phyloP scores from a whole-genome alignment of 371 early-diverging fungal species.

The Hamiltosporidium tvaerminnensis region DNA sequence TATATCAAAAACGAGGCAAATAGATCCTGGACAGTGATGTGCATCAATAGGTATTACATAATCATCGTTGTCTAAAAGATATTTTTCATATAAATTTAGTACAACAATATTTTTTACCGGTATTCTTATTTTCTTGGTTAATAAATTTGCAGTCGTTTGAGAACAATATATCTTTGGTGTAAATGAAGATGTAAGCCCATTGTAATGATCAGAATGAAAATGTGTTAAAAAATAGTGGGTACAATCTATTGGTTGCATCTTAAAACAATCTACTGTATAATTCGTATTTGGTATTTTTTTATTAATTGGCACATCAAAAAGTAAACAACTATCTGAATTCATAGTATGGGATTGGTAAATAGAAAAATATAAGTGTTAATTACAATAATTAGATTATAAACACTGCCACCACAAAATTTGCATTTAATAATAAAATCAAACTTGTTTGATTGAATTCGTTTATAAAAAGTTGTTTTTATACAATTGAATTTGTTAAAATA shows the following conservation, averaged over 20 bases:
- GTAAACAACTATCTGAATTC: no score
- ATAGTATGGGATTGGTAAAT: no score
- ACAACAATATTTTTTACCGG: neutral
- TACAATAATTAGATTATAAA: no score
- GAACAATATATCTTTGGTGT: conserved; percentile 10
- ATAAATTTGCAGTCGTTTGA: conserved; percentile 16
- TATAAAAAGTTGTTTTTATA: no score
- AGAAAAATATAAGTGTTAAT: no score
- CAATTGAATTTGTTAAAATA: no score
- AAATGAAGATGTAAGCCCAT: conserved; percentile 11
- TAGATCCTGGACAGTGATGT: conserved; percentile 26
- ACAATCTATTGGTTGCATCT: neutral
- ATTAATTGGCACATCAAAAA: no score
- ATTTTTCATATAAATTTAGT: conserved; percentile 2
- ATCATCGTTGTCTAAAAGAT: neutral
- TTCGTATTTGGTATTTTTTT: conserved; percentile 10
- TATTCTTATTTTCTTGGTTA: neutral
- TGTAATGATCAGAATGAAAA: conserved; percentile 30
- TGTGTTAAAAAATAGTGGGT: conserved; percentile 22
- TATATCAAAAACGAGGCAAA: conserved; percentile 15
- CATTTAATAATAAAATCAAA: no score
- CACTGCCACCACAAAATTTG: no score
- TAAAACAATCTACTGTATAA: conserved; percentile 16
- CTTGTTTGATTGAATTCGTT: no score
- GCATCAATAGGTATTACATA: conserved; percentile 16